These are phyloP conservation scores for Novymonas esmeraldas DNA, from an alignment of 208 protist genomes.

Conservation along the genomic window DNA sequence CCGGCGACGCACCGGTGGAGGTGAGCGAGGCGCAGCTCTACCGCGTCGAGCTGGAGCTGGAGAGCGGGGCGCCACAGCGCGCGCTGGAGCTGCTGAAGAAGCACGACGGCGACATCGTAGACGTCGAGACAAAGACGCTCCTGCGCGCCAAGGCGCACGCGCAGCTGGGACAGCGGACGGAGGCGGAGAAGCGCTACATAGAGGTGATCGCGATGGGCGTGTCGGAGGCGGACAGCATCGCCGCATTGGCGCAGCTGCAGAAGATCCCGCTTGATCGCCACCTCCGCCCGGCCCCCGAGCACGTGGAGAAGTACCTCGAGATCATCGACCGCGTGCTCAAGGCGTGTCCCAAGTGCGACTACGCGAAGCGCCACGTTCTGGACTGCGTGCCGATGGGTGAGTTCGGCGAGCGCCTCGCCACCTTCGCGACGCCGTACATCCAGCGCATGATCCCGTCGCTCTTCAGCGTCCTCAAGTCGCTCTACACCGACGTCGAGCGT, in stretches of 20 bases:
- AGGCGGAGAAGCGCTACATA: slow-evolving; percentile 83
- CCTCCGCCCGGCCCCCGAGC: slow-evolving; percentile 44
- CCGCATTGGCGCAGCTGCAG: slow-evolving; percentile 72
- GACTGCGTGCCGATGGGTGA: slow-evolving; percentile 79
- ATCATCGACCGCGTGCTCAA: slow-evolving; percentile 67
- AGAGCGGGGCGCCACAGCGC: slow-evolving; percentile 47
- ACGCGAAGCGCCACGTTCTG: slow-evolving; percentile 68
- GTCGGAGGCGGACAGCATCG: slow-evolving; percentile 79
- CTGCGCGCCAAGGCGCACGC: slow-evolving; percentile 73
- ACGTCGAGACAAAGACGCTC: slow-evolving; percentile 58
- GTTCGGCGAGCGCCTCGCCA: slow-evolving; percentile 56
- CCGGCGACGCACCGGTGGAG: slow-evolving; percentile 70
- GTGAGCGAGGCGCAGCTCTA: slow-evolving; percentile 77
- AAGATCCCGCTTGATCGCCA: slow-evolving; percentile 77
- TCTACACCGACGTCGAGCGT: slow-evolving; percentile 86
- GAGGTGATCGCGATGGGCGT: slow-evolving; percentile 69
- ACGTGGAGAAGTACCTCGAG: slow-evolving; percentile 67
- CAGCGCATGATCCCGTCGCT: slow-evolving; percentile 94
- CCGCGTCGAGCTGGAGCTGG: slow-evolving; percentile 76
- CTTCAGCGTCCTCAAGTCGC: slow-evolving; percentile 91
- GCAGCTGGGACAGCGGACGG: slow-evolving; percentile 68
- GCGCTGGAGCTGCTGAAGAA: slow-evolving; percentile 85
- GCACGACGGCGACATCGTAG: slow-evolving; percentile 70
- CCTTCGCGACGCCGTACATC: slow-evolving; percentile 72
- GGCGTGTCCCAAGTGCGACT: slow-evolving; percentile 53